Evolutionary conservation across 169 alveolate genomes (phyloP).

Genomic region (Cryptosporidium tyzzeri): DNA sequence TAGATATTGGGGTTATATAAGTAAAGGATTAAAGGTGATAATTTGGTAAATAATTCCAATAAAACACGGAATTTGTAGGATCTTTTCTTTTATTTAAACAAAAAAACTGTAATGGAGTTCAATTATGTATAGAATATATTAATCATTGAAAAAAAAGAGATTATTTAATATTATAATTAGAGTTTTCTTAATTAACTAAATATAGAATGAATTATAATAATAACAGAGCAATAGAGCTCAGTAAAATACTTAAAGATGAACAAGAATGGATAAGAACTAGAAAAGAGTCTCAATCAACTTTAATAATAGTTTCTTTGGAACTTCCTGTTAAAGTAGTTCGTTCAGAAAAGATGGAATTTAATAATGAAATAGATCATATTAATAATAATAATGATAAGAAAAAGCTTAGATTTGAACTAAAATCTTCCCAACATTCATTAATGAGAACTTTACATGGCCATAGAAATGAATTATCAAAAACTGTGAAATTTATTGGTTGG

Average conservation of each 20-base stretch:
- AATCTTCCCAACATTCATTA: conserved; percentile 31
- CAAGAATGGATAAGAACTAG: conserved; percentile 47
- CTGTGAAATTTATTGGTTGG: conserved; percentile 78
- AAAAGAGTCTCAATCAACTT: conserved; percentile 17
- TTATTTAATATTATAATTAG: too few species aligned
- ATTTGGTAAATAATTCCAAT: too few species aligned
- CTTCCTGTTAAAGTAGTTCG: conserved; percentile 67
- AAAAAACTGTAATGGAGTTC: neutral
- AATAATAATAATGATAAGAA: neutral
- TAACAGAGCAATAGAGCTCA: conserved; percentile 14
- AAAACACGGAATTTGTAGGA: neutral
- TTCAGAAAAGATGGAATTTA: neutral
- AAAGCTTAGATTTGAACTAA: conserved; percentile 7
- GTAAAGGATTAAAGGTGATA: neutral
- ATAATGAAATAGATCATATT: neutral
- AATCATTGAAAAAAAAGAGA: too few species aligned
- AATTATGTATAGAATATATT: neutral
- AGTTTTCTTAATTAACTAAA: neutral
- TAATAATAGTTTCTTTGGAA: conserved; percentile 71
- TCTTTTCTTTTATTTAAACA: too few species aligned
- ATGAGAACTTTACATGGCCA: conserved; percentile 63
- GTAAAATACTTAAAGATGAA: conserved; percentile 30
- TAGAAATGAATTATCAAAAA: conserved; percentile 33
- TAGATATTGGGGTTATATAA: neutral
- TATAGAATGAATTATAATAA: neutral